Evolutionary conservation across 768 basidiomycete species (phyloP).

Genomic region (Chalciporus chontae): DNA sequence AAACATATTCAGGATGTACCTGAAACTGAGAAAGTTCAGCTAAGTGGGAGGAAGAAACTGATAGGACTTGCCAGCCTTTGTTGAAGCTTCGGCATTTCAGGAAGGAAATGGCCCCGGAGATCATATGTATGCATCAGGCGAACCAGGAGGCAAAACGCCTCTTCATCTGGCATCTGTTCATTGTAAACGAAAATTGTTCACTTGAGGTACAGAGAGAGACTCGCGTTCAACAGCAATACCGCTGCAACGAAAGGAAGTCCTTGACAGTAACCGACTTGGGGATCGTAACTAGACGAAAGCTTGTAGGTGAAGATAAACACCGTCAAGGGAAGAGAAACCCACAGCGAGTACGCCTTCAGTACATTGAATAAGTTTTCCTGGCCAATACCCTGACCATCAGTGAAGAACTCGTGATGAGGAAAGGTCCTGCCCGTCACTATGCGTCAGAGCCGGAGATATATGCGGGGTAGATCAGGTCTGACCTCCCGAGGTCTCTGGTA

Average conservation of each 20-base stretch:
- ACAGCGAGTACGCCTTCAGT: conserved; percentile 95
- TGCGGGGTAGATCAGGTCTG: conserved; percentile 7
- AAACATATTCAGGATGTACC: conserved; percentile 35
- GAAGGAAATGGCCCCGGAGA: conserved; percentile 93
- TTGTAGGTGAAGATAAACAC: conserved; percentile 3
- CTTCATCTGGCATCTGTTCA: conserved; percentile 96
- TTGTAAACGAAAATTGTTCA: background rate
- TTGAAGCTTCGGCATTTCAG: conserved; percentile 98
- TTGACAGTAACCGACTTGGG: conserved; percentile 97
- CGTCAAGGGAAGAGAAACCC: conserved; percentile 28
- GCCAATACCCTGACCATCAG: conserved; percentile 89
- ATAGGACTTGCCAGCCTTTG: conserved; percentile 67
- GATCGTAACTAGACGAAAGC: conserved; percentile 59
- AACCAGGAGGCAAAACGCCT: conserved; percentile 94
- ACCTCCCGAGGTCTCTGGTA: conserved; percentile 86
- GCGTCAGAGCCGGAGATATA: conserved; percentile 9
- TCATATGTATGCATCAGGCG: conserved; percentile 96
- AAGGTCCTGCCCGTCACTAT: conserved; percentile 62
- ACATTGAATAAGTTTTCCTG: conserved; percentile 98
- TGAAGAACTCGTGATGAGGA: conserved; percentile 95
- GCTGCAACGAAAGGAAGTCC: conserved; percentile 96
- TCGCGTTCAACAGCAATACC: conserved; percentile 85
- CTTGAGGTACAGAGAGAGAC: conserved; percentile 15
- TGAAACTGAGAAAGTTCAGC: conserved; percentile 47
- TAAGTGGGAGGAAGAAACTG: background rate